phyloP scores from a whole-genome alignment of 495 filamentous ascomycete species.

The Chaetomidium leptoderma region DNA sequence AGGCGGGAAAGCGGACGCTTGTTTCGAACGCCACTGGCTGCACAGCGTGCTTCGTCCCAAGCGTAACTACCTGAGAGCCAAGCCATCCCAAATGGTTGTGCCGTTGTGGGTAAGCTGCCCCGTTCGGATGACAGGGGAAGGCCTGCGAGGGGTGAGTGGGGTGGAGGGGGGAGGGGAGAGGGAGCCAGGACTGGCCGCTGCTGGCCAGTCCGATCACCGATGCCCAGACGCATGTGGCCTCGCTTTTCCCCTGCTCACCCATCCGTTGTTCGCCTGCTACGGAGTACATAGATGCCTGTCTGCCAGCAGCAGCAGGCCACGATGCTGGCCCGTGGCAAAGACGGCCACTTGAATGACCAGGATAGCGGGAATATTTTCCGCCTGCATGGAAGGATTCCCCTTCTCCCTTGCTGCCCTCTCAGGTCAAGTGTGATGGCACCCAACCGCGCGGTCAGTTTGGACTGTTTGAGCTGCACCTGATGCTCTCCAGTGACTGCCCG shows the following conservation, averaged over 20 bases:
- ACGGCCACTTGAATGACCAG: neutral
- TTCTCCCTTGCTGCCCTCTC: no score
- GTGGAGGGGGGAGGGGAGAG: neutral
- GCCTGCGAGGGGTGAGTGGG: neutral
- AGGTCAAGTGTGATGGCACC: constrained; percentile 1
- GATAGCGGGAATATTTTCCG: neutral
- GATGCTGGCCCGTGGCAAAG: constrained; percentile 6
- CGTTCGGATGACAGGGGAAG: constrained; percentile 5
- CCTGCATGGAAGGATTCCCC: neutral
- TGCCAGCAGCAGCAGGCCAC: no score
- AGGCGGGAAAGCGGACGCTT: constrained; percentile 1
- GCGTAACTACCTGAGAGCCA: constrained; percentile 3
- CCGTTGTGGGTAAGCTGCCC: constrained; percentile 7
- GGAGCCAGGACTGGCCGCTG: neutral
- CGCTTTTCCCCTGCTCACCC: neutral
- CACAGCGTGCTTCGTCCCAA: constrained; percentile 19
- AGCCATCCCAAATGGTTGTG: constrained; percentile 4
- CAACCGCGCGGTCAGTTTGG: constrained; percentile 12
- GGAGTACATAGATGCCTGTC: no score
- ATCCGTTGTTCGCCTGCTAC: no score
- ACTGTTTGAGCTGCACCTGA: constrained; percentile 4
- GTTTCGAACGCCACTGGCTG: constrained; percentile 30
- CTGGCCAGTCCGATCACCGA: constrained; percentile 1
- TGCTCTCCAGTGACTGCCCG: neutral
- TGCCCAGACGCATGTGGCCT: constrained; percentile 5